These are phyloP conservation scores for Boletus semigastroideus DNA, from an alignment of 1,284 basidiomycete genomes.

Conservation along the genomic window DNA sequence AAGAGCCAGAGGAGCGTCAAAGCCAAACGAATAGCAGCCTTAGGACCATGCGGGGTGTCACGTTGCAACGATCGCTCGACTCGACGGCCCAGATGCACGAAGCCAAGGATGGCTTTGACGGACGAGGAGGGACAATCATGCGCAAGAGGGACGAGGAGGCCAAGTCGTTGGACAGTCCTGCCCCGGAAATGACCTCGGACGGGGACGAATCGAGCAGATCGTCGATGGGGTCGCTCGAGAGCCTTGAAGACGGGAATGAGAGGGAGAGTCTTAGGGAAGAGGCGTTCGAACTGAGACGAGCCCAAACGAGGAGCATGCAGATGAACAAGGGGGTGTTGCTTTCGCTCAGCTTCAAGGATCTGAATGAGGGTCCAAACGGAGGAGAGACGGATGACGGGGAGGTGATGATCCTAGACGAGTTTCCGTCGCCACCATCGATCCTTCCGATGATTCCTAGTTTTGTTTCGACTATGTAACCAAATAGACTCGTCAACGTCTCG, in stretches of 20 bases:
- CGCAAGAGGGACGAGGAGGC: constrained; percentile 17
- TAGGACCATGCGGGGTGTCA: constrained; percentile 9
- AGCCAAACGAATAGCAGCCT: constrained; percentile 19
- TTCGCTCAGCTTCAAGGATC: constrained; percentile 22
- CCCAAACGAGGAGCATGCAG: constrained; percentile 47
- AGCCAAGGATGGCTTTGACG: not conserved
- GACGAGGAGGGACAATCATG: not conserved
- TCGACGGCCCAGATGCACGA: not conserved
- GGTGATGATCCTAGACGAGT: constrained; percentile 36
- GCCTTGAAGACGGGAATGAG: constrained; percentile 18
- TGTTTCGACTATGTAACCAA: constrained; percentile 25
- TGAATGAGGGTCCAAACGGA: constrained; percentile 7
- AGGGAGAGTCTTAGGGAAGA: constrained; percentile 32
- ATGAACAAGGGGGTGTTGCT: constrained; percentile 45
- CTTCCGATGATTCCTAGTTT: constrained; percentile 34
- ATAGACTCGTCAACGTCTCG: too few species aligned
- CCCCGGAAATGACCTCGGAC: constrained; percentile 31
- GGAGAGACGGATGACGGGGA: constrained; percentile 16
- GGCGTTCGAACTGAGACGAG: constrained; percentile 43
- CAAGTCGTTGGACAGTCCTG: constrained; percentile 24
- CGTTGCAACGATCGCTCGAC: constrained; percentile 11
- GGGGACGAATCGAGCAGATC: constrained; percentile 24
- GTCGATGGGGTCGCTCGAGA: constrained; percentile 27
- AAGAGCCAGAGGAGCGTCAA: constrained; percentile 29
- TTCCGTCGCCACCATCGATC: constrained; percentile 43